Percentiles rank a stretch among this genome's conserved stretches.
phyloP scores from a whole-genome alignment of 495 filamentous ascomycete genomes.

The Darksidea phi region DNA sequence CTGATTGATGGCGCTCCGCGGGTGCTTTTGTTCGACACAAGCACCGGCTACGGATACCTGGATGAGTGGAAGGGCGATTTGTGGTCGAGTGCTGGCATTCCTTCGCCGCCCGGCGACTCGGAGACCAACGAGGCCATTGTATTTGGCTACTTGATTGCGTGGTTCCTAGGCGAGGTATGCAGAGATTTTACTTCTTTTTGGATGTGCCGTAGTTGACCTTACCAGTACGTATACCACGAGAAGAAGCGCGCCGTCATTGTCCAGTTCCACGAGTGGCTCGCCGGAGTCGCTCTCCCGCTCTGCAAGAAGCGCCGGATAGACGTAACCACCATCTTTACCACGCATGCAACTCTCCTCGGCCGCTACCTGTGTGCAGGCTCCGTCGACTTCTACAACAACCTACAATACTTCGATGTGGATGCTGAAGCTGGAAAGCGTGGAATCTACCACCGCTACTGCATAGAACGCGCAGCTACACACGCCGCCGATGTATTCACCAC shows the following conservation, averaged over 20 bases:
- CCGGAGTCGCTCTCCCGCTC: constrained; percentile 91
- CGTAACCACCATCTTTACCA: constrained; percentile 97
- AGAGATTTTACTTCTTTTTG: background rate
- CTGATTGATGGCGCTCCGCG: constrained; percentile 94
- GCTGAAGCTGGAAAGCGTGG: constrained; percentile 95
- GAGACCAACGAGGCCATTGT: constrained; percentile 98
- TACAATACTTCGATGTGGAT: constrained; percentile 95
- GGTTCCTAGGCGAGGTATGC: constrained; percentile 94
- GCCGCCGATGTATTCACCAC: constrained; percentile 96
- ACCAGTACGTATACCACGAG: constrained; percentile 87
- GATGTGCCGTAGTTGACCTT: constrained; percentile 28
- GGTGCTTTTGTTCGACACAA: constrained; percentile 91
- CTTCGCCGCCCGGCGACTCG: constrained; percentile 82
- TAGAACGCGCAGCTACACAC: constrained; percentile 90
- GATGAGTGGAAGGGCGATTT: constrained; percentile 98
- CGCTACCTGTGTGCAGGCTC: constrained; percentile 96
- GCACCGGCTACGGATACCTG: constrained; percentile 83
- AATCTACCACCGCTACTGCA: constrained; percentile 98
- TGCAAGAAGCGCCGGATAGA: constrained; percentile 92
- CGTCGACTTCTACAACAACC: constrained; percentile 99
- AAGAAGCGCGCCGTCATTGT: constrained; percentile 86
- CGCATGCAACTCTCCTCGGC: constrained; percentile 90
- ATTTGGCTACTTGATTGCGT: constrained; percentile 95
- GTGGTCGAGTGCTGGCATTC: constrained; percentile 90
- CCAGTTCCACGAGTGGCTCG: constrained; percentile 98